Percentiles rank a stretch among this genome's conserved stretches.
Evolutionary conservation across 2,329 filamentous ascomycete species (phyloP).

Genomic region (Blastomyces silverae): DNA sequence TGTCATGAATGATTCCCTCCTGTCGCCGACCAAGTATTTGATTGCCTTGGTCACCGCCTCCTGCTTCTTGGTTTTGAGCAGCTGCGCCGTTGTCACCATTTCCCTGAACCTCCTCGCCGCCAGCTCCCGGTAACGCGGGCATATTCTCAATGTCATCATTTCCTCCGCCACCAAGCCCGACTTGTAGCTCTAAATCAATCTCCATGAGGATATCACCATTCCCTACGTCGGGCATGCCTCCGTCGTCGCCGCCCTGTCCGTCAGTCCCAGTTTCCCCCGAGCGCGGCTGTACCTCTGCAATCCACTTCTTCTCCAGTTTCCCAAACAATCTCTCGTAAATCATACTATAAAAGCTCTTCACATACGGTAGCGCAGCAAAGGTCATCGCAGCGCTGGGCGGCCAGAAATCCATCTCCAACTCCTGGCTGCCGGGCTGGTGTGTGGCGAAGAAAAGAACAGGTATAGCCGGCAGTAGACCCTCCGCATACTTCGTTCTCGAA

Average conservation of each 20-base stretch:
- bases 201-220: constrained; percentile 45
- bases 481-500: constrained; percentile 58
- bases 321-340: constrained; percentile 56
- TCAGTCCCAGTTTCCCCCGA: constrained; percentile 33
- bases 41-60: constrained; percentile 8
- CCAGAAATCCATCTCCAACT: constrained; percentile 53
- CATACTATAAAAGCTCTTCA: constrained; percentile 57
- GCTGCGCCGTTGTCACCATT: constrained; percentile 6
- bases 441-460: constrained; percentile 52
- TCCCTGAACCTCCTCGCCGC: constrained; percentile 10
- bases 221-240: constrained; percentile 29
- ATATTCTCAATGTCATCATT: constrained; percentile 27
- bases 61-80: constrained; percentile 10
- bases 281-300: constrained; percentile 56
- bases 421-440: constrained; percentile 37
- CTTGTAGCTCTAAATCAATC: constrained; percentile 46
- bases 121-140: constrained; percentile 13
- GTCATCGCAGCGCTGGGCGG: constrained; percentile 60
- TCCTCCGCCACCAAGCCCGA: constrained; percentile 44
- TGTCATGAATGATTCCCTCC: constrained; percentile 48
- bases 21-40: constrained; percentile 37
- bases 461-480: constrained; percentile 56
- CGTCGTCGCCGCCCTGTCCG: constrained; percentile 30
- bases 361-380: constrained; percentile 59
- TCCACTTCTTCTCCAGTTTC: constrained; percentile 53